Base-by-base conservation (phyloP, 2,329 filamentous ascomycete genomes). In the Calcarisporium arbuscula region DNA sequence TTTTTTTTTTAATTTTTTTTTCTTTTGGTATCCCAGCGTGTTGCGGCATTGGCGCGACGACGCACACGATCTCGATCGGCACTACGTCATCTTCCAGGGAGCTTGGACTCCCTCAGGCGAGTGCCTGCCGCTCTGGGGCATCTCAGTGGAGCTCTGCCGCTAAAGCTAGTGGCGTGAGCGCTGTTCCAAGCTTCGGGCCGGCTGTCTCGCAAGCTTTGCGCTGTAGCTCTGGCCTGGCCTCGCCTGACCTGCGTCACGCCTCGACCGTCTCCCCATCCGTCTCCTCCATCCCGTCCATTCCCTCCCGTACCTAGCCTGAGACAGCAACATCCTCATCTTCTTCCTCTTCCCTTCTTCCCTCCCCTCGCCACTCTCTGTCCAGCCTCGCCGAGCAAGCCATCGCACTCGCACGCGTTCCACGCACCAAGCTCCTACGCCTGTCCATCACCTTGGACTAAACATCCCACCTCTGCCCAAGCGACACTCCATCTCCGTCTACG, bases 141-240 rank as follows among this genome's bases (percentile, higher is more conserved):
- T n/a, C n/a, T n/a, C n/a, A n/a, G n/a, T n/a, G n/a, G n/a, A n/a
- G n/a, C n/a, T n/a, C n/a, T n/a, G n/a, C n/a, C 16, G 6, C 25
- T 14, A 14, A 21, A 33, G 34, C 35, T 30, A 33, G 30, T 33
- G 33, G 19, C 35, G 26, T 25, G 10, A 10, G n/a, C 35, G n/a
- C 20, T 21, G 28, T 19, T 15, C 19, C 14, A 14, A 12, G 10
- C 11, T 11, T 15, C 29, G 10, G 19, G 29, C 19, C 29, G 11
- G 8, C 29, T n/a, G 19, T 29, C 26, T 23, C 15, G 18, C 27
- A 19, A 18, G 32, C 15, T 27, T 33, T 19, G 10, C n/a, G 17
- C 15, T 7, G 14, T 18, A 19, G 19, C 23, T 9, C 28, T 19
- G 28, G 14, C 29, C 18, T 31, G 29, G 19, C 12, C 19, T 6